phyloP scores from a whole-genome alignment of 2,329 filamentous ascomycete genomes.

The Phaeosphaeria sp. region DNA sequence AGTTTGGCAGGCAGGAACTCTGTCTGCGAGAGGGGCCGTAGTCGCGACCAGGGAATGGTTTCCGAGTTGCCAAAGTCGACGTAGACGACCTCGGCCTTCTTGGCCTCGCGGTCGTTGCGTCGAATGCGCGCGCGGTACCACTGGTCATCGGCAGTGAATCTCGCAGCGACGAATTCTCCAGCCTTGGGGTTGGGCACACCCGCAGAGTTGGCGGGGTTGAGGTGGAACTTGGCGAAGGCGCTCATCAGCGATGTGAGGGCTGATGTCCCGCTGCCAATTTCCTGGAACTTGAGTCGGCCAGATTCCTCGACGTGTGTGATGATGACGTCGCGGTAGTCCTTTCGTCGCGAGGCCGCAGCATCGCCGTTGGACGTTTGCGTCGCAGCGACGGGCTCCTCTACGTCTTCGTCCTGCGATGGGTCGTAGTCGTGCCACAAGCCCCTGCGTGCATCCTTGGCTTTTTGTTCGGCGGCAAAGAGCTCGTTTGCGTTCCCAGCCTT shows the following conservation, averaged over 20 bases:
- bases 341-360: constrained; percentile 67
- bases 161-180: constrained; percentile 88
- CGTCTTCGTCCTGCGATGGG: constrained; percentile 79
- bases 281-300: constrained; percentile 87
- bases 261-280: constrained; percentile 84
- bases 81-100: constrained; percentile 87
- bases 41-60: constrained; percentile 80
- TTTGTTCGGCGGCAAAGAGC: constrained; percentile 84
- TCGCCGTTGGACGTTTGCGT: constrained; percentile 61
- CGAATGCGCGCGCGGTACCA: constrained; percentile 95
- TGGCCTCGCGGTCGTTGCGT: constrained; percentile 88
- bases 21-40: constrained; percentile 79
- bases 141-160: constrained; percentile 85
- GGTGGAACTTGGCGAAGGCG: constrained; percentile 88
- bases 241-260: constrained; percentile 88
- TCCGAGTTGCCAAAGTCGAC: constrained; percentile 97
- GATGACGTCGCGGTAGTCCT: constrained; percentile 92
- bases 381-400: constrained; percentile 54
- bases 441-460: constrained; percentile 87
- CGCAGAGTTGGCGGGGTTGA: constrained; percentile 80
- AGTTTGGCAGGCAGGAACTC: constrained; percentile 80
- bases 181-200: constrained; percentile 80
- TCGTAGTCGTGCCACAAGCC: constrained; percentile 95
- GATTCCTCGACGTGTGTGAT: constrained; percentile 88
- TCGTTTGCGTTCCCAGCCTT: constrained; percentile 90